phyloP scores from a whole-genome alignment of 106 monocot species.

The Dendrobium chrysotoxum region DNA sequence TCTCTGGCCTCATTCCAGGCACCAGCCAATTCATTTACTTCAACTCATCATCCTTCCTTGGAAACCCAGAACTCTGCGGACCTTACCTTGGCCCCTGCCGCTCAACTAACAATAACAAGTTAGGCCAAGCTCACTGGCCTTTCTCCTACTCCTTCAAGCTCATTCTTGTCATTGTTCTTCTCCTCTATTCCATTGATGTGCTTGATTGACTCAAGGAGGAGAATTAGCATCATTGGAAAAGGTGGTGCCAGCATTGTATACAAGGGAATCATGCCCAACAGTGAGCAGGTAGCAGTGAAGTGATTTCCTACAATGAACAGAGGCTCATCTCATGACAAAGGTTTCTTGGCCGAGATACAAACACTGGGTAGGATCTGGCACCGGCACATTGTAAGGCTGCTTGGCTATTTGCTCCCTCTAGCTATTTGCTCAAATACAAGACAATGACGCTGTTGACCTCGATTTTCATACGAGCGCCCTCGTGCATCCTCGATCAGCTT shows the following conservation, averaged over 20 bases:
- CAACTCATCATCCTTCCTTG: slow-evolving; percentile 75
- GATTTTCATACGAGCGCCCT: too few species aligned
- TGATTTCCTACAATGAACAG: slow-evolving; percentile 57
- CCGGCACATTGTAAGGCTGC: slow-evolving; percentile 77
- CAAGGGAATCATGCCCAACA: slow-evolving; percentile 60
- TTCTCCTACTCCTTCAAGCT: slow-evolving; percentile 53
- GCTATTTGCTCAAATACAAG: too few species aligned
- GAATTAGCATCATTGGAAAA: slow-evolving; percentile 84
- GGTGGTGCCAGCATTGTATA: slow-evolving; percentile 83
- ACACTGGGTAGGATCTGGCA: slow-evolving; percentile 82
- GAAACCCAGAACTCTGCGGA: slow-evolving; percentile 62
- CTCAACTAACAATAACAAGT: background rate
- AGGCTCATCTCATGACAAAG: slow-evolving; percentile 67
- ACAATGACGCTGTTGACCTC: too few species aligned
- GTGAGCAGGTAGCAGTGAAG: slow-evolving; percentile 70
- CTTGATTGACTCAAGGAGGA: slow-evolving; percentile 64
- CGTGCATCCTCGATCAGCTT: too few species aligned
- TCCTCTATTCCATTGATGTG: slow-evolving; percentile 66
- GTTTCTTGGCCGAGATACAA: slow-evolving; percentile 86
- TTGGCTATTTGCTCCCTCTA: slow-evolving; percentile 76
- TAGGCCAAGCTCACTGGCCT: slow-evolving; percentile 11
- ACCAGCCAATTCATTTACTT: slow-evolving; percentile 97
- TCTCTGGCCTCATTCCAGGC: slow-evolving; percentile 69
- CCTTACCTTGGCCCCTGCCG: slow-evolving; percentile 51
- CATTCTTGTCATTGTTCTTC: slow-evolving; percentile 58